Conservation (phyloP, 2,329 filamentous ascomycete genomes). For the Aspergillus awamori region DNA sequence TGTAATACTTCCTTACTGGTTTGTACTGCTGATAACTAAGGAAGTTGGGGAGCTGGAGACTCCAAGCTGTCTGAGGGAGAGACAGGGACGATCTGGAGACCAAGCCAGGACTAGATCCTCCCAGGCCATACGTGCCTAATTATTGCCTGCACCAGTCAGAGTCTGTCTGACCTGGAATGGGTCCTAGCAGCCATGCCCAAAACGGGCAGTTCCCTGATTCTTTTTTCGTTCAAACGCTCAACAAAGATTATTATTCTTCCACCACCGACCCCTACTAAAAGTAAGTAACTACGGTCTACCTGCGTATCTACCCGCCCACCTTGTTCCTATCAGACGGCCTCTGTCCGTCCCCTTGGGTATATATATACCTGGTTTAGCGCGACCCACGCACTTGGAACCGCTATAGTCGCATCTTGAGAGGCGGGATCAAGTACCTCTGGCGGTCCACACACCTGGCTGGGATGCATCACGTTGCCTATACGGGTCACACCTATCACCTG, state of each 20-base stretch:
- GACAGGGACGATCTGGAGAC: conserved; percentile 5
- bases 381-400: conserved; percentile 29
- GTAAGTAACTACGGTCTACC: neutral
- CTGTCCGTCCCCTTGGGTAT: conserved; percentile 14
- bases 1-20: no score
- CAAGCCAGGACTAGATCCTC: conserved; percentile 5
- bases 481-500: conserved; percentile 16
- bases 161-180: conserved; percentile 5
- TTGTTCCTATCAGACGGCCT: conserved; percentile 16
- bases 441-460: conserved; percentile 16
- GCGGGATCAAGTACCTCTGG: conserved; percentile 14
- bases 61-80: neutral
- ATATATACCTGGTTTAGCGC: conserved; percentile 21
- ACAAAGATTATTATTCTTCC: conserved; percentile 12
- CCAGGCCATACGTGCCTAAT: conserved; percentile 8
- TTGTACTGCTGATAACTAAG: neutral
- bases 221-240: conserved; percentile 8
- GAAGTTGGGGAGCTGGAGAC: conserved; percentile 3
- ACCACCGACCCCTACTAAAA: neutral
- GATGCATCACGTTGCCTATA: conserved; percentile 17
- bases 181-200: conserved; percentile 7
- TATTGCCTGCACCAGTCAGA: conserved; percentile 1
- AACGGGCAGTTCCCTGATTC: conserved; percentile 7
- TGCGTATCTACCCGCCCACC: conserved; percentile 18
- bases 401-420: conserved; percentile 23